Evolutionary conservation across 306 rosid species (phyloP).

Genomic region (Sindora glabra): DNA sequence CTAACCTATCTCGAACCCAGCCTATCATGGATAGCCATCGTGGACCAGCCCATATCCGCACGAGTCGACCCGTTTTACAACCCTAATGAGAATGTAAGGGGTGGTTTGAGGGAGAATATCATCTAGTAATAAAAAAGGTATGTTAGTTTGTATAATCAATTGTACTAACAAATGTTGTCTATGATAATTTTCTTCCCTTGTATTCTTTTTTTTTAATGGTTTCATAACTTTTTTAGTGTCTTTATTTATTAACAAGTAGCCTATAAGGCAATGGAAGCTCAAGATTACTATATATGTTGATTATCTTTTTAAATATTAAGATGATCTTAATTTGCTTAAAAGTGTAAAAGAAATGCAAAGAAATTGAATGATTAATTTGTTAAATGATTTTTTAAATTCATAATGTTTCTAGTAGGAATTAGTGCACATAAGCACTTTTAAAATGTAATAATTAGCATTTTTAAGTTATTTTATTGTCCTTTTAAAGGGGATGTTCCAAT

Average conservation of each 20-base stretch:
- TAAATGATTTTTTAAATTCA: too few species aligned
- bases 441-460: constrained; percentile 9
- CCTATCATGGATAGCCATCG: too few species aligned
- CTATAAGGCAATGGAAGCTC: constrained; percentile 99
- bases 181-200: constrained; percentile 19
- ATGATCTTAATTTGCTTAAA: constrained; percentile 92
- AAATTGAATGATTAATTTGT: too few species aligned
- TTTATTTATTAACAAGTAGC: constrained; percentile 96
- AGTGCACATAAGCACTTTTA: constrained; percentile 17
- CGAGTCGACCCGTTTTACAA: too few species aligned
- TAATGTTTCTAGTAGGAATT: constrained; percentile 68
- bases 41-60: too few species aligned
- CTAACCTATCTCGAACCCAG: too few species aligned
- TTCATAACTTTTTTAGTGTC: constrained; percentile 71
- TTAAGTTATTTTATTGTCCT: not conserved
- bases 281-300: constrained; percentile 97
- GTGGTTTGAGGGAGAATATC: constrained; percentile 93
- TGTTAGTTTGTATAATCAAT: not conserved
- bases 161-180: constrained; percentile 1
- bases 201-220: constrained; percentile 39
- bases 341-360: constrained; percentile 97
- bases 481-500: not conserved
- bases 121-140: constrained; percentile 91
- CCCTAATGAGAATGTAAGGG: too few species aligned
- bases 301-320: constrained; percentile 89